Evolutionary conservation across 768 basidiomycete genomes (phyloP).

Genomic region (Amanita thiersii): DNA sequence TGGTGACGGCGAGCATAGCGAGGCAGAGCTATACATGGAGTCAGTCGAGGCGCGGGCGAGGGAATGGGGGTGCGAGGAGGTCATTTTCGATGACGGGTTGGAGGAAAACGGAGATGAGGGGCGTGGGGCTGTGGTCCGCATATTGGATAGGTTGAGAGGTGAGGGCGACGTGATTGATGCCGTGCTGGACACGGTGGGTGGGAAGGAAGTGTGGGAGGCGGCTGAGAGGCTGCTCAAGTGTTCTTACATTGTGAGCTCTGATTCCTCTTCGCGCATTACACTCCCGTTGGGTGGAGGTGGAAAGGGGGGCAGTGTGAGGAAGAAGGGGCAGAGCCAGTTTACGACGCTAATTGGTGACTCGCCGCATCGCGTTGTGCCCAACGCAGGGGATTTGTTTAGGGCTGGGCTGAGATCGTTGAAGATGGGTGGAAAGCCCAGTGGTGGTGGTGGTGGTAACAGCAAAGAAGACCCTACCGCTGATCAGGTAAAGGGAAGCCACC

Average conservation of each 20-base stretch:
- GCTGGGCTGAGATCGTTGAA: slow-evolving; percentile 61
- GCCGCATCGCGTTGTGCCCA: slow-evolving; percentile 57
- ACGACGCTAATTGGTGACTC: slow-evolving; percentile 75
- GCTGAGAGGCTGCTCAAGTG: slow-evolving; percentile 51
- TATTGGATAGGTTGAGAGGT: slow-evolving; percentile 40
- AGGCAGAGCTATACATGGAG: slow-evolving; percentile 29
- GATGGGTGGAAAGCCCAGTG: slow-evolving; percentile 13
- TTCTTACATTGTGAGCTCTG: slow-evolving; percentile 17
- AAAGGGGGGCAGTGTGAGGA: slow-evolving; percentile 13
- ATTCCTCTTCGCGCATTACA: background rate
- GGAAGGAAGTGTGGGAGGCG: slow-evolving; percentile 72
- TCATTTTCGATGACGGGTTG: slow-evolving; percentile 58
- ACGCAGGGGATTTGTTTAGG: slow-evolving; percentile 63
- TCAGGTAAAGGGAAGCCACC: slow-evolving; percentile 17
- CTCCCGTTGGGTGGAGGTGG: slow-evolving; percentile 9
- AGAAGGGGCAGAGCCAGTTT: slow-evolving; percentile 43
- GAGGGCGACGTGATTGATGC: slow-evolving; percentile 67
- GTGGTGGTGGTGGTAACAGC: slow-evolving; percentile 6
- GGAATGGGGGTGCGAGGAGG: slow-evolving; percentile 69
- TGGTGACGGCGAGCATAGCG: slow-evolving; percentile 15
- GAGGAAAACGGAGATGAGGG: slow-evolving; percentile 28
- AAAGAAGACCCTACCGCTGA: slow-evolving; percentile 4
- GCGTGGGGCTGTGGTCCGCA: slow-evolving; percentile 37
- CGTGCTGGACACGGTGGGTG: slow-evolving; percentile 78
- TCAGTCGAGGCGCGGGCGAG: slow-evolving; percentile 46